These are phyloP conservation scores for Botryotinia calthae DNA, from an alignment of 2,329 filamentous ascomycete genomes.

Conservation along the genomic window DNA sequence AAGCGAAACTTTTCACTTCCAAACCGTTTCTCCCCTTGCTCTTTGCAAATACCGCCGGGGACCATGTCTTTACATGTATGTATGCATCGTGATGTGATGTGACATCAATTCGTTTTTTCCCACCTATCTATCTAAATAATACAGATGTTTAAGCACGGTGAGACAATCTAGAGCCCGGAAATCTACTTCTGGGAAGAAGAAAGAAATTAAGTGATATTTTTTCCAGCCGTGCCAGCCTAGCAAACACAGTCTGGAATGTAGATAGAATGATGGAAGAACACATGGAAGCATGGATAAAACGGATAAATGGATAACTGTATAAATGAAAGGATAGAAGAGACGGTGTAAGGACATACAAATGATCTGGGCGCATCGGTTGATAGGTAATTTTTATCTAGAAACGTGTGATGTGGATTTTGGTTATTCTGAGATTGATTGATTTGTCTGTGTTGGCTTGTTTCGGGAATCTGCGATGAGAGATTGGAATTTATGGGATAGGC, in stretches of 20 bases:
- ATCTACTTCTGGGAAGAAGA: neutral
- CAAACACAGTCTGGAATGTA: neutral
- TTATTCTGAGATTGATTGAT: neutral
- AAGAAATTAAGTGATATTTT: neutral
- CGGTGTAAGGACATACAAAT: neutral
- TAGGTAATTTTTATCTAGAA: neutral
- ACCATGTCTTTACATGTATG: neutral
- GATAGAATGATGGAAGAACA: neutral
- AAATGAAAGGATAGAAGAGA: neutral
- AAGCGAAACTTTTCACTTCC: slow-evolving; percentile 1
- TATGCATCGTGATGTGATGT: slow-evolving; percentile 10
- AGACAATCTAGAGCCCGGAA: neutral
- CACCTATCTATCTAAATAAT: neutral
- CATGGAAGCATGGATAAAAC: neutral
- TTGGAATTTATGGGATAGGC: neutral
- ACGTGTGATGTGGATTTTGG: neutral
- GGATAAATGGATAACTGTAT: neutral
- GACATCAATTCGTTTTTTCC: neutral
- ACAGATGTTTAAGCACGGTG: neutral
- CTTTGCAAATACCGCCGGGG: neutral
- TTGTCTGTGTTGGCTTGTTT: neutral
- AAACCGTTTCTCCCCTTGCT: neutral
- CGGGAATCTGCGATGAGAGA: slow-evolving; percentile 8
- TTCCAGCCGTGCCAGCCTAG: neutral
- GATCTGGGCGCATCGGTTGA: slow-evolving; percentile 10